A percentile compares a stretch with the other conserved stretches of the same genome.
phyloP scores from a whole-genome alignment of 2,329 filamentous ascomycete genomes.

The Claviceps arundinis region DNA sequence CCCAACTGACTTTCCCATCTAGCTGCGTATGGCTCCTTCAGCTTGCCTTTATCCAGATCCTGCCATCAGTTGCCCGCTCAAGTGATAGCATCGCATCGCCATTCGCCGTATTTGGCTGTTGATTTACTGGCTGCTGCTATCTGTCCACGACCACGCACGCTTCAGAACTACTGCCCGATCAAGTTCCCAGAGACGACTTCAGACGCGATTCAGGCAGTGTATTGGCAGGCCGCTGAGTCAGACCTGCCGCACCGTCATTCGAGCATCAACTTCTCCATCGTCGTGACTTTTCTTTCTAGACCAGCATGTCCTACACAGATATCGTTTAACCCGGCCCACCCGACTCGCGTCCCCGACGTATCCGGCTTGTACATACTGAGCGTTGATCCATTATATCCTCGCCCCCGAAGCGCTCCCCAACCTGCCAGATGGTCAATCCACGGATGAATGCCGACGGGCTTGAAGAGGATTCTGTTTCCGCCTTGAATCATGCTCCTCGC shows the following conservation, averaged over 20 bases:
- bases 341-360: neutral
- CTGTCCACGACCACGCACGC: neutral
- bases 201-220: neutral
- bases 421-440: neutral
- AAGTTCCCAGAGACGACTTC: neutral
- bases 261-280: neutral
- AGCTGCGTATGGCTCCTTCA: neutral
- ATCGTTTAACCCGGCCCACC: constrained; percentile 1
- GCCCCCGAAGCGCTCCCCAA: neutral
- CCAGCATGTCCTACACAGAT: neutral
- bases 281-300: neutral
- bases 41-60: neutral
- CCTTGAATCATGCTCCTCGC: constrained; percentile 8
- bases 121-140: neutral
- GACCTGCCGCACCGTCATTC: neutral
- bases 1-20: no score
- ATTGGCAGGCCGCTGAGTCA: neutral
- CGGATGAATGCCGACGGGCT: neutral
- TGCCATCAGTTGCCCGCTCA: neutral
- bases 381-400: neutral
- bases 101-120: neutral
- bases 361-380: neutral
- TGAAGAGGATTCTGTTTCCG: constrained; percentile 10
- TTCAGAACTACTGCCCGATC: neutral
- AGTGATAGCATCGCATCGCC: neutral